Evolutionary conservation across 257 asterid species (phyloP).

Genomic region (Thymus quinquecostatus): DNA sequence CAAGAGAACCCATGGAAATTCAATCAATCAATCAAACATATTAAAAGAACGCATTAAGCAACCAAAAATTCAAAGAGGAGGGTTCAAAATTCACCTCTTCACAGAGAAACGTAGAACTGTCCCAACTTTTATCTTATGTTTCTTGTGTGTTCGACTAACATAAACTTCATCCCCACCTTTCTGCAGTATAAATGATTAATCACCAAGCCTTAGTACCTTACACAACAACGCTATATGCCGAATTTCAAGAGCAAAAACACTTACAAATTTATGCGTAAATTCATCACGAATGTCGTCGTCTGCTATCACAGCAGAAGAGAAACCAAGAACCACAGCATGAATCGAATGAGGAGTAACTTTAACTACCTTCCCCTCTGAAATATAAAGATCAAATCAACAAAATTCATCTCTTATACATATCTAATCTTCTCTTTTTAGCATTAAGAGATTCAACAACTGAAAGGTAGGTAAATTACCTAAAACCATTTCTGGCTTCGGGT

Average conservation of each 20-base stretch:
- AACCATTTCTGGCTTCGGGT: slow-evolving; percentile 69
- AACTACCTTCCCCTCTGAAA: slow-evolving; percentile 84
- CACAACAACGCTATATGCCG: slow-evolving; percentile 3
- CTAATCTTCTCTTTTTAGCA: not conserved
- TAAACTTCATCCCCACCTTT: slow-evolving; percentile 59
- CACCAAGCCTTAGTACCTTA: not conserved
- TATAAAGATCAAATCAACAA: not conserved
- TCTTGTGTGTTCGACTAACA: slow-evolving; percentile 54
- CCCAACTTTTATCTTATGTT: slow-evolving; percentile 72
- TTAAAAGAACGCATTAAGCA: not conserved
- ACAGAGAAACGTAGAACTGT: slow-evolving; percentile 64
- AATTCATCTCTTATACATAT: not conserved
- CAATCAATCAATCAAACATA: too few relatives aligned
- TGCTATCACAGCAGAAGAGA: slow-evolving; percentile 61
- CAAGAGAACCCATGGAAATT: too few relatives aligned
- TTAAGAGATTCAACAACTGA: not conserved
- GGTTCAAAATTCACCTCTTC: slow-evolving; percentile 50
- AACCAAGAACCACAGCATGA: slow-evolving; percentile 77
- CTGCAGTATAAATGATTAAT: slow-evolving; percentile 44
- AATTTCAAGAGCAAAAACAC: slow-evolving; percentile 23
- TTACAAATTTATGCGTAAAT: slow-evolving; percentile 63
- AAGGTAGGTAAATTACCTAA: slow-evolving; percentile 47
- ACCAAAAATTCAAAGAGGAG: not conserved
- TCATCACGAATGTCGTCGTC: slow-evolving; percentile 71
- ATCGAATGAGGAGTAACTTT: slow-evolving; percentile 61